Evolutionary conservation across 768 basidiomycete genomes (phyloP), one percentile per base, ranked within the genome.

Genomic region (Tricholoma flavovirens): DNA sequence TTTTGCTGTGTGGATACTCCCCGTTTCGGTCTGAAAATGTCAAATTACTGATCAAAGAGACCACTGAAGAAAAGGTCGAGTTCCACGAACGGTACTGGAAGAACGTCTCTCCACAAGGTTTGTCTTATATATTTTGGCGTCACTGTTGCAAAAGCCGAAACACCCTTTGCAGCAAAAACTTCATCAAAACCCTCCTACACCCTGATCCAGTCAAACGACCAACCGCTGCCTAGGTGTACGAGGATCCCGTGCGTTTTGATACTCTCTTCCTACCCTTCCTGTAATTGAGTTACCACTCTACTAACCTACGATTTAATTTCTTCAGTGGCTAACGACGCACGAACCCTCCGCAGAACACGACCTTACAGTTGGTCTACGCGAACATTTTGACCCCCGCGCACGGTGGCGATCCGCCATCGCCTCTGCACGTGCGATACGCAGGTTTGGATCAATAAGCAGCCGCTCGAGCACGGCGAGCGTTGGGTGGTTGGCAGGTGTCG

Each of bases 1-100:
- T 97, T 53, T 77, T 98, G 12, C 79, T 97, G 1, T 96, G 96
- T 64, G 96, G 96, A 1, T 98, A 98, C 73, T 86, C 90, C 1
- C 97, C 97, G 0, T 98, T 98, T 78, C 82, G 93, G 42, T 86
- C 89, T 0, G 88, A 92, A 24, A 88, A 94, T 64, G 72, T 82
- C 51, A 80, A 82, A 56, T 82, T 85, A 49, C 79, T 98, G 33
- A 77, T 89, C 51, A 79, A 82, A 29, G 93, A 98, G 69, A 96
- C 92, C n/a, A 87, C 84, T 0, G 82, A 81, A 36, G 94, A 87
- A 0, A 86, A 84, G 62, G 79, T 98, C 48, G 87, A 89, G 61
- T 98, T 99, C 67, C 96, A 98, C 61, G 90, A 94, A 24, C 79
- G 85, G 30, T 99, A 94, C 59, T 99, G 97, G 97, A 82, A 83